Conservation (phyloP, 495 filamentous ascomycete genomes). For the Neurospora pannonica region DNA sequence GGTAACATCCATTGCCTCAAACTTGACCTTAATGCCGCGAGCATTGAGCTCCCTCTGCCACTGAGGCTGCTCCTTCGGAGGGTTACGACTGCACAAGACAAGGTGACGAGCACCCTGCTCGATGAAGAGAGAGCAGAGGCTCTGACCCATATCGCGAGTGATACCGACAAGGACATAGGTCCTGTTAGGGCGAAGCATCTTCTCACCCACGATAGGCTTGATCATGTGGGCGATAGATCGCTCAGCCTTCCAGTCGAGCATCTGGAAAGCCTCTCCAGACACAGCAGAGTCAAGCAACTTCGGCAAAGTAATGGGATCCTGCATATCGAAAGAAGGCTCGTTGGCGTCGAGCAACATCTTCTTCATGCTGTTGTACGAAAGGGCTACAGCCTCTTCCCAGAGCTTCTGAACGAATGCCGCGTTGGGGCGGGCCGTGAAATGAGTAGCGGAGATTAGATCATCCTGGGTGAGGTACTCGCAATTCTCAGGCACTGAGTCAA, state of each 20-base stretch:
- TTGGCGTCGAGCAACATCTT: not conserved
- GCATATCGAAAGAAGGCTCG: not conserved
- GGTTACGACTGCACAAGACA: constrained; percentile 47
- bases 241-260: constrained; percentile 33
- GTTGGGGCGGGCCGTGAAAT: not conserved
- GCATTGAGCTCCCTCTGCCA: constrained; percentile 36
- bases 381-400: constrained; percentile 19
- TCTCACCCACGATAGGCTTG: constrained; percentile 6
- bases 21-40: constrained; percentile 21
- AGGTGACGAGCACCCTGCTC: constrained; percentile 44
- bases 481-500: constrained; percentile 9
- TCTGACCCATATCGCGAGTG: constrained; percentile 48
- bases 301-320: constrained; percentile 9
- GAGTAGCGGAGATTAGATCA: not conserved
- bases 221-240: constrained; percentile 12
- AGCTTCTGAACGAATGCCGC: not conserved
- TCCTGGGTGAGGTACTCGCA: constrained; percentile 12
- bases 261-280: constrained; percentile 8
- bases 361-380: constrained; percentile 3
- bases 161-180: constrained; percentile 52
- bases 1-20: constrained; percentile 31
- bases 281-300: constrained; percentile 10
- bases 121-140: constrained; percentile 48
- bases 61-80: constrained; percentile 16
- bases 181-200: constrained; percentile 28